A percentile compares a stretch with the other conserved stretches of the same genome.
Conservation (phyloP, 352 stramenopile species). For the Globisporangium camurandrum region DNA sequence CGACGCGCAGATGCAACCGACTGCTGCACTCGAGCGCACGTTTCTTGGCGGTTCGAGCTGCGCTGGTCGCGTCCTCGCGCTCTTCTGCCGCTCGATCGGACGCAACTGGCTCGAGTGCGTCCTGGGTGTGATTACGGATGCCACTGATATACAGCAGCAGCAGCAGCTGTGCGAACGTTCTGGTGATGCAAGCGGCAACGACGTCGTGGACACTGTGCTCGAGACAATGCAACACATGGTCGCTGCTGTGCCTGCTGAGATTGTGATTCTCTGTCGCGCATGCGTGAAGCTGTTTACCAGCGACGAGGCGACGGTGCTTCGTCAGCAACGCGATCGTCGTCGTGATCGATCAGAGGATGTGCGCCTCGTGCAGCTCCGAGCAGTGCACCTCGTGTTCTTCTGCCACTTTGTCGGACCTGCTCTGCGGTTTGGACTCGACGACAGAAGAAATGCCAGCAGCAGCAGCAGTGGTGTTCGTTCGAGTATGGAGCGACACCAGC, state of each 20-base stretch:
- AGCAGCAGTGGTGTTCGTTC: neutral
- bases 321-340: neutral
- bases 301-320: neutral
- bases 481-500: constrained; percentile 8
- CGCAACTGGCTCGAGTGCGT: constrained; percentile 25
- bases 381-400: constrained; percentile 68
- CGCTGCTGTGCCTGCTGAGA: constrained; percentile 27
- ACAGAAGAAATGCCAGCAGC: constrained; percentile 1
- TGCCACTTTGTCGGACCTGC: constrained; percentile 56
- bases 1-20: neutral
- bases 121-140: too few relatives aligned
- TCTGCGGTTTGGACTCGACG: constrained; percentile 22
- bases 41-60: constrained; percentile 28
- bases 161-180: neutral
- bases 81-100: constrained; percentile 26
- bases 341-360: too few relatives aligned
- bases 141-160: too few relatives aligned
- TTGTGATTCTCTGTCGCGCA: constrained; percentile 46
- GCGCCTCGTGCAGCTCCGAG: constrained; percentile 7
- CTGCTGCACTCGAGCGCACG: constrained; percentile 6
- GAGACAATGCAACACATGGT: constrained; percentile 20
- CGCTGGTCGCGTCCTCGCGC: constrained; percentile 24
- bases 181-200: neutral
- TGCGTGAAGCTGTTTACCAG: constrained; percentile 20
- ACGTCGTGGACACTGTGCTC: constrained; percentile 11